A percentile compares a stretch with the other conserved stretches of the same genome.
These are phyloP conservation scores for Sclerotinia spermophila DNA, from an alignment of 2,329 filamentous ascomycete species.

Conservation along the genomic window DNA sequence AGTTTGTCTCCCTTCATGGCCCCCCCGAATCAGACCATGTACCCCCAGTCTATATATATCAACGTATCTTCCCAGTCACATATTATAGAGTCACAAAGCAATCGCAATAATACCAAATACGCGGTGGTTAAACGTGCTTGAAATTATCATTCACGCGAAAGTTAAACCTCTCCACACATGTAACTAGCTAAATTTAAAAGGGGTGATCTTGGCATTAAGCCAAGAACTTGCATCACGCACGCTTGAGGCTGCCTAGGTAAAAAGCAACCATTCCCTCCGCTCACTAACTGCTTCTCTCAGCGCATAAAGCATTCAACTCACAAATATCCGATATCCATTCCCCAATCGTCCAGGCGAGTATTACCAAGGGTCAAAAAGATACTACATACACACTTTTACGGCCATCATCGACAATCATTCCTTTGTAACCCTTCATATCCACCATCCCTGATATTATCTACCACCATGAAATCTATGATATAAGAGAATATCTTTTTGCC, in stretches of 20 bases:
- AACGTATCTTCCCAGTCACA: not conserved
- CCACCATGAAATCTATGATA: not conserved
- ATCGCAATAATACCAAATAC: not conserved
- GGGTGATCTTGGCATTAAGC: slow-evolving; percentile 5
- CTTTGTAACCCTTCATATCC: not conserved
- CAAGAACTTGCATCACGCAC: not conserved
- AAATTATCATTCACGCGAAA: not conserved
- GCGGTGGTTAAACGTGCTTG: not conserved
- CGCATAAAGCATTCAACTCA: slow-evolving; percentile 3
- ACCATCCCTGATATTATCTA: not conserved
- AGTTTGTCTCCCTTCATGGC: not conserved
- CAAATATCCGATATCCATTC: not conserved
- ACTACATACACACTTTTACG: slow-evolving; percentile 1
- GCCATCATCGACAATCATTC: not conserved
- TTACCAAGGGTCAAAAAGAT: not conserved
- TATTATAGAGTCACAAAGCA: not conserved
- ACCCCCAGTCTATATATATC: not conserved
- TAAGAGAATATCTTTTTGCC: not conserved
- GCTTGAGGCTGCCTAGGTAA: not conserved
- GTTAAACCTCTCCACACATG: not conserved
- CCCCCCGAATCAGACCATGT: not conserved
- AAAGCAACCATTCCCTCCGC: not conserved
- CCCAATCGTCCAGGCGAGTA: not conserved
- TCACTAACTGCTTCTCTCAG: not conserved
- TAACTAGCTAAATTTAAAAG: slow-evolving; percentile 6